Percentiles rank a stretch among this genome's conserved stretches.
Evolutionary conservation across 192 early-diverging fungal genomes (phyloP).

Genomic region (Ambispora gerdemannii): DNA sequence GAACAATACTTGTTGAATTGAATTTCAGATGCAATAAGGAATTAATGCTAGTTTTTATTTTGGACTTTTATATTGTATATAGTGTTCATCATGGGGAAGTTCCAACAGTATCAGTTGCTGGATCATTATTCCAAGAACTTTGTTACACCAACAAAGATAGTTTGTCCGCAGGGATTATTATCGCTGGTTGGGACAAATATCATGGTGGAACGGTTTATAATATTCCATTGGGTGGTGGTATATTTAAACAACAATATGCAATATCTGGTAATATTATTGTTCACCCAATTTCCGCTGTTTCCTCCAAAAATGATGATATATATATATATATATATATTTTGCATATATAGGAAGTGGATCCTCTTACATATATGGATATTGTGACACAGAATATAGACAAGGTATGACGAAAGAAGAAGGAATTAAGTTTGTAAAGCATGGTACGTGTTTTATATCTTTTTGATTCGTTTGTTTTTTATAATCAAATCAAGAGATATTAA

Average conservation of each 20-base stretch:
- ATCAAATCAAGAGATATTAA: slow-evolving; percentile 1
- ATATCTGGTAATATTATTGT: slow-evolving; percentile 63
- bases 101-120: slow-evolving; percentile 84
- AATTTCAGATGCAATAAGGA: background rate
- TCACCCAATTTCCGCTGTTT: background rate
- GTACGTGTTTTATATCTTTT: slow-evolving; percentile 48
- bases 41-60: too few relatives aligned
- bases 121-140: slow-evolving; percentile 89
- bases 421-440: slow-evolving; percentile 91
- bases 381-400: slow-evolving; percentile 79
- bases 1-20: too few relatives aligned
- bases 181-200: slow-evolving; percentile 94
- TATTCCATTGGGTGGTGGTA: slow-evolving; percentile 87
- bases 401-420: slow-evolving; percentile 85
- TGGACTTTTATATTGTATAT: slow-evolving; percentile 2
- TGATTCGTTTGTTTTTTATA: slow-evolving; percentile 1
- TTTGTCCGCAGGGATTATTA: slow-evolving; percentile 91
- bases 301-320: too few relatives aligned
- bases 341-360: slow-evolving; percentile 88
- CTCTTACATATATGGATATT: slow-evolving; percentile 97
- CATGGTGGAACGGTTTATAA: slow-evolving; percentile 86
- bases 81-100: slow-evolving; percentile 80
- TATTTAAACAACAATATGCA: slow-evolving; percentile 89
- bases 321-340: too few relatives aligned
- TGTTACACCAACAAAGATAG: slow-evolving; percentile 91